A percentile compares a stretch with the other conserved stretches of the same genome.
phyloP scores from a whole-genome alignment of 805 yeast species.

The Wickerhamiella hasegawae region DNA sequence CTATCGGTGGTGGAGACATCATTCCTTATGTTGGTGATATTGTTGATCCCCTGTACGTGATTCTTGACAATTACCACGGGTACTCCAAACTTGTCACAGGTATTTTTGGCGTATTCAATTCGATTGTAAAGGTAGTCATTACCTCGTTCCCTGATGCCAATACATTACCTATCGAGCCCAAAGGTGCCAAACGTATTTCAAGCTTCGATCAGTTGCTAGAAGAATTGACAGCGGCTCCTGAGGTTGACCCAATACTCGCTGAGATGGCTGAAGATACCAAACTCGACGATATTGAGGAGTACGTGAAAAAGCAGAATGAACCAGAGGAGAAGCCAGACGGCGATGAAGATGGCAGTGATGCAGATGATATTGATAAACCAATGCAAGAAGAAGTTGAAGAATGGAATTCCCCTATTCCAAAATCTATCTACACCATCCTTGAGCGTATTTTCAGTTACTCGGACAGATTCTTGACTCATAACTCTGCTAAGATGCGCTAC shows the following conservation, averaged over 20 bases:
- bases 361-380: slow-evolving; percentile 22
- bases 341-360: slow-evolving; percentile 23
- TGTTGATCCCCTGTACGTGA: slow-evolving; percentile 52
- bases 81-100: slow-evolving; percentile 56
- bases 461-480: slow-evolving; percentile 51
- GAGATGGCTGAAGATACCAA: slow-evolving; percentile 1
- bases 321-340: slow-evolving; percentile 4
- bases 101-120: too few species aligned
- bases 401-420: slow-evolving; percentile 60
- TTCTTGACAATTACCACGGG: slow-evolving; percentile 75
- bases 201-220: slow-evolving; percentile 13
- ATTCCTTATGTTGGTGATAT: slow-evolving; percentile 57
- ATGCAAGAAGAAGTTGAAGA: slow-evolving; percentile 22
- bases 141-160: too few species aligned
- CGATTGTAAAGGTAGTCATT: too few species aligned
- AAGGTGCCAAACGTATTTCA: too few species aligned
- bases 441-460: slow-evolving; percentile 53
- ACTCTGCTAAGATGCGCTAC: slow-evolving; percentile 37
- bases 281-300: slow-evolving; percentile 5
- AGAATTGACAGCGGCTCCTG: slow-evolving; percentile 14
- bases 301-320: too few species aligned
- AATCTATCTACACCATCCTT: slow-evolving; percentile 38
- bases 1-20: slow-evolving; percentile 51
- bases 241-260: slow-evolving; percentile 17
- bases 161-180: too few species aligned